Conservation (phyloP, 2,329 filamentous ascomycete genomes). For the Trichoderma endophyticum region DNA sequence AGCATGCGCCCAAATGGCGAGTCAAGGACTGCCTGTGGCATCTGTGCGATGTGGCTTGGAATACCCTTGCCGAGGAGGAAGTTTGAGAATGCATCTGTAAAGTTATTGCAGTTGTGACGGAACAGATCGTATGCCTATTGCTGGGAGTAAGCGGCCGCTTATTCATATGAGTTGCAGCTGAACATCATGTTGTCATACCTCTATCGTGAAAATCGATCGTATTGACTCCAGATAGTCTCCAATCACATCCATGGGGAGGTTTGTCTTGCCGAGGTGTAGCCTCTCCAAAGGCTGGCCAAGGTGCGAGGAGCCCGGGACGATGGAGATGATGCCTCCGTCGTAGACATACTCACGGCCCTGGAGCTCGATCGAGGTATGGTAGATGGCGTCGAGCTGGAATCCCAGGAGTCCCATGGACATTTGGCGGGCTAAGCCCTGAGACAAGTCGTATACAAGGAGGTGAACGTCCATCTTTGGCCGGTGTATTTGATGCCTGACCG, state of each 20-base stretch:
- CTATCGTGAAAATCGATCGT: conserved; percentile 74
- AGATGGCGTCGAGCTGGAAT: conserved; percentile 80
- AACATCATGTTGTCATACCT: conserved; percentile 46
- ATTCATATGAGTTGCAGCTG: neutral
- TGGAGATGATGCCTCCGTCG: conserved; percentile 80
- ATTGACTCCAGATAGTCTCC: conserved; percentile 85
- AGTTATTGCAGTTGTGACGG: conserved; percentile 96
- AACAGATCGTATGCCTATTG: conserved; percentile 78
- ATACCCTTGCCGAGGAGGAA: conserved; percentile 88
- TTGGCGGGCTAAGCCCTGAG: conserved; percentile 55
- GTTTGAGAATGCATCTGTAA: conserved; percentile 86
- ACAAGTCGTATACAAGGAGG: conserved; percentile 76
- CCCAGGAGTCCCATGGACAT: conserved; percentile 53
- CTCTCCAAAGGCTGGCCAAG: conserved; percentile 79
- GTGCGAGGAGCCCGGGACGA: conserved; percentile 77
- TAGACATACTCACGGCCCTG: conserved; percentile 86
- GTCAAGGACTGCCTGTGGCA: conserved; percentile 80
- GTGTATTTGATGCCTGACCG: neutral
- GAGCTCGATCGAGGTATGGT: conserved; percentile 88
- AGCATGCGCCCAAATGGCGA: conserved; percentile 89
- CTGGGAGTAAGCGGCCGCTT: neutral
- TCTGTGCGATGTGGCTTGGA: conserved; percentile 77
- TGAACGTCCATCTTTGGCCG: conserved; percentile 65
- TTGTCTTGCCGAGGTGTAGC: conserved; percentile 70
- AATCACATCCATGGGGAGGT: conserved; percentile 76